Conservation (phyloP, 345 rosid genomes). For the Pugionium dolabratum region DNA sequence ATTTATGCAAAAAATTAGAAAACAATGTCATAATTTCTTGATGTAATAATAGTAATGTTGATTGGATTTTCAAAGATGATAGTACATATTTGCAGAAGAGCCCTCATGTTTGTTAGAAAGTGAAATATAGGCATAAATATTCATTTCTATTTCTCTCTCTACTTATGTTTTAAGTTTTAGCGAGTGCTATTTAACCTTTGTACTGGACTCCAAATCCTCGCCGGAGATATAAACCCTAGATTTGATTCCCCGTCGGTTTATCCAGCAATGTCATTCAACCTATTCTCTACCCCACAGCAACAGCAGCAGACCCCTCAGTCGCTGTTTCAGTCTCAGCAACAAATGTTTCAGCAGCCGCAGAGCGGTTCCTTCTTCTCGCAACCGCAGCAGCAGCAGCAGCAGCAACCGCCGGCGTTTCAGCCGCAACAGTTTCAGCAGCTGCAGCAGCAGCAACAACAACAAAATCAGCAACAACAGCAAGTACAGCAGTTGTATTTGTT, state of each 20-base stretch:
- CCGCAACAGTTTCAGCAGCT: slow-evolving; percentile 47
- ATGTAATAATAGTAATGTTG: no score
- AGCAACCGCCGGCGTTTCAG: slow-evolving; percentile 40
- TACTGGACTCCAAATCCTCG: slow-evolving; percentile 14
- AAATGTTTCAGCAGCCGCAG: slow-evolving; percentile 48
- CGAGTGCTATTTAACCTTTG: slow-evolving; percentile 18
- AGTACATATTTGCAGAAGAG: not conserved
- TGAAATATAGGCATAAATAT: not conserved
- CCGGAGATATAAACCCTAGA: slow-evolving; percentile 38
- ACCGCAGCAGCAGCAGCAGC: slow-evolving; percentile 35
- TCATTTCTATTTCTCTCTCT: not conserved
- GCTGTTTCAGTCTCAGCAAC: slow-evolving; percentile 39
- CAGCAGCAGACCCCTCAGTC: slow-evolving; percentile 46
- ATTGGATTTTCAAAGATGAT: not conserved
- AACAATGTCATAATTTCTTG: no score
- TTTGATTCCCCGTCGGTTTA: slow-evolving; percentile 23
- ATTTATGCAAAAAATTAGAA: no score
- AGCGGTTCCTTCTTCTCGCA: slow-evolving; percentile 50
- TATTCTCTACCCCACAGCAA: slow-evolving; percentile 69
- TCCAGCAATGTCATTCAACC: slow-evolving; percentile 56
- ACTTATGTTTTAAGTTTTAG: slow-evolving; percentile 8
- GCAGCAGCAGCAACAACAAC: slow-evolving; percentile 47
- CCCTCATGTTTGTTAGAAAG: not conserved
- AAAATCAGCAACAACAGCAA: slow-evolving; percentile 49
- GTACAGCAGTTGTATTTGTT: slow-evolving; percentile 70